Percentiles rank a stretch among this genome's conserved stretches.
These are phyloP conservation scores for Puccinia brachypodii DNA, from an alignment of 1,284 basidiomycete species.

Conservation along the genomic window DNA sequence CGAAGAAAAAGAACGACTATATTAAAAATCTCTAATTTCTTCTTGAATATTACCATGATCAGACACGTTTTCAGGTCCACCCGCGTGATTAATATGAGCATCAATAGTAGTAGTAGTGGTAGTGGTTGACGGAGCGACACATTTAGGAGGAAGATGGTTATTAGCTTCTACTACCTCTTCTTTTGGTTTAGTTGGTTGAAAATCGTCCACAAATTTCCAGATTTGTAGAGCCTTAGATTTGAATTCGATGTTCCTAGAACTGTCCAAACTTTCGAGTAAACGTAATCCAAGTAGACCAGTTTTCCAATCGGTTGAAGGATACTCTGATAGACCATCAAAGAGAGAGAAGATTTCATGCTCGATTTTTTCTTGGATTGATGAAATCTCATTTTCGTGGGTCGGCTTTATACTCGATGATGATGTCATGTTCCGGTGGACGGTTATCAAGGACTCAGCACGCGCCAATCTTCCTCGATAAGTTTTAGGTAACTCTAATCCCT, in stretches of 20 bases:
- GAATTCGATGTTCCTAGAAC: constrained; percentile 21
- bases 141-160: no score
- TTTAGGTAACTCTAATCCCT: not conserved
- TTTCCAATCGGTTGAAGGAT: not conserved
- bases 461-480: not conserved
- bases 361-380: constrained; percentile 4
- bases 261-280: constrained; percentile 3
- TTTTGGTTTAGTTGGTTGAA: not conserved
- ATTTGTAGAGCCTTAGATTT: not conserved
- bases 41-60: no score
- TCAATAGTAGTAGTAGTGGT: no score
- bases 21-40: no score
- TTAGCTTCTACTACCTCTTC: no score
- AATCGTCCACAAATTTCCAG: constrained; percentile 27
- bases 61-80: no score
- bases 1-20: no score
- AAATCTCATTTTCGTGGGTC: not conserved
- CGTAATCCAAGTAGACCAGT: constrained; percentile 8
- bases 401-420: not conserved
- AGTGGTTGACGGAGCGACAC: no score
- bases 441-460: not conserved
- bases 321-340: not conserved
- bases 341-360: constrained; percentile 18
- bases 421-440: not conserved
- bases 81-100: no score